phyloP scores from a whole-genome alignment of 805 yeast genomes.

The Ogataea henricii region DNA sequence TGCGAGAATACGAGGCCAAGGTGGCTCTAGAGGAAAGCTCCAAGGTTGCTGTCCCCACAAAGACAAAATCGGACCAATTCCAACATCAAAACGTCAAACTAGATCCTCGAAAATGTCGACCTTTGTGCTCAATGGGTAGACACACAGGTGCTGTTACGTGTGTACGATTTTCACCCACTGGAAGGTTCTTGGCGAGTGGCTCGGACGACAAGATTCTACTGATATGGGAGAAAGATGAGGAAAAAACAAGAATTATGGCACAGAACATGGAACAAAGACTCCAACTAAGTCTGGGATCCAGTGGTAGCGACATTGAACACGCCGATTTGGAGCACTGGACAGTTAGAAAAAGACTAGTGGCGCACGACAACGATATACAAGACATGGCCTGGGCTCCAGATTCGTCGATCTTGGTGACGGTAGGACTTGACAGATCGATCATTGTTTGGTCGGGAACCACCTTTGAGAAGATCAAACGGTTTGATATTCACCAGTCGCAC shows the following conservation, averaged over 20 bases:
- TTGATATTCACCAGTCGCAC: slow-evolving; percentile 91
- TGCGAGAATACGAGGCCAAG: slow-evolving; percentile 42
- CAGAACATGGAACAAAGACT: slow-evolving; percentile 30
- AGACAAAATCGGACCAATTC: slow-evolving; percentile 9
- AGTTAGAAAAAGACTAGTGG: slow-evolving; percentile 86
- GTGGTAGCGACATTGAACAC: slow-evolving; percentile 55
- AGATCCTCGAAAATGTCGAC: slow-evolving; percentile 45
- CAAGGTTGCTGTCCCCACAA: slow-evolving; percentile 9
- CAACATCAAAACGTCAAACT: slow-evolving; percentile 15
- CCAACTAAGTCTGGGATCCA: slow-evolving; percentile 15
- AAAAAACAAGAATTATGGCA: slow-evolving; percentile 44
- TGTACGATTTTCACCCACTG: slow-evolving; percentile 89
- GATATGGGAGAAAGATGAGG: slow-evolving; percentile 92
- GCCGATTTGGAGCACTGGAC: slow-evolving; percentile 91
- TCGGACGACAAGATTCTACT: slow-evolving; percentile 91
- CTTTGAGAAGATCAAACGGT: slow-evolving; percentile 83
- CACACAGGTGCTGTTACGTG: slow-evolving; percentile 97
- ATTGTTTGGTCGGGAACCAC: slow-evolving; percentile 93
- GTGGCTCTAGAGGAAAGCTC: slow-evolving; percentile 24
- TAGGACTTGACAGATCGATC: slow-evolving; percentile 90
- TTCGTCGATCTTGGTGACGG: slow-evolving; percentile 84
- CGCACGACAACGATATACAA: slow-evolving; percentile 97
- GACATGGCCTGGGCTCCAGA: slow-evolving; percentile 99
- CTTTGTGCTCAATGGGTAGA: slow-evolving; percentile 87
- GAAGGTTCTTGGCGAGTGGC: slow-evolving; percentile 88